These are phyloP conservation scores for Rhamnella rubrinervis DNA, from an alignment of 331 rosid genomes.

Conservation along the genomic window DNA sequence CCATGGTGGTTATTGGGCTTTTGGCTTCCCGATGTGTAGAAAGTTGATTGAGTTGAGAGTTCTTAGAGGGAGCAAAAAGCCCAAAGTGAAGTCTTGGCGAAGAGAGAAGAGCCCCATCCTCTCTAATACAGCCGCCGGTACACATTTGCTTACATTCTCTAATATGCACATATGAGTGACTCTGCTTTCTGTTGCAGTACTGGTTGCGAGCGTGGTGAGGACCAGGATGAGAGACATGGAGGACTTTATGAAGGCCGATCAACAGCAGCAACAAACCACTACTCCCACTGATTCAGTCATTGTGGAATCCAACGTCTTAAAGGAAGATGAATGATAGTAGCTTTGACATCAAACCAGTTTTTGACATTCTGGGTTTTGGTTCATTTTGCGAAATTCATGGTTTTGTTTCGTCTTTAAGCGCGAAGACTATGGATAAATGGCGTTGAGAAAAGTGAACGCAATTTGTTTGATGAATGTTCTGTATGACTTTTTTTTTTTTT, in stretches of 20 bases:
- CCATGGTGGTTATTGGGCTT: no score
- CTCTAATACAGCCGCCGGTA: slow-evolving; percentile 87
- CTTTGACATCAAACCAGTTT: slow-evolving; percentile 1
- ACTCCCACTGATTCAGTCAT: slow-evolving; percentile 27
- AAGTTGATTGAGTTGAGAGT: not conserved
- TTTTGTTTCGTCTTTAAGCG: not conserved
- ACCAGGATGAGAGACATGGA: slow-evolving; percentile 59
- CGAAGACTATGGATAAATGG: not conserved
- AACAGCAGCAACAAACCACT: slow-evolving; percentile 26
- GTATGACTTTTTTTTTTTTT: not conserved
- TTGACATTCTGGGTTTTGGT: not conserved
- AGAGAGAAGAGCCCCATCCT: slow-evolving; percentile 80
- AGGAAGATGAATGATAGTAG: slow-evolving; percentile 35
- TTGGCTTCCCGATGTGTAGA: no score
- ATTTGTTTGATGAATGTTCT: slow-evolving; percentile 53
- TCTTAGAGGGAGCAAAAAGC: not conserved
- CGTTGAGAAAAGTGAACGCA: slow-evolving; percentile 9
- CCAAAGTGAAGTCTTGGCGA: slow-evolving; percentile 6
- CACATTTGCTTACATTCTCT: not conserved
- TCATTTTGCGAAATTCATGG: slow-evolving; percentile 1
- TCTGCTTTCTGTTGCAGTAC: slow-evolving; percentile 32
- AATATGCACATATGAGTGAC: not conserved
- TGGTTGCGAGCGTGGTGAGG: slow-evolving; percentile 54
- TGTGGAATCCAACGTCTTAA: slow-evolving; percentile 19
- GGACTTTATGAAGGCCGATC: slow-evolving; percentile 34